Conservation (phyloP, 371 early-diverging fungal genomes). For the Circinella umbellata region DNA sequence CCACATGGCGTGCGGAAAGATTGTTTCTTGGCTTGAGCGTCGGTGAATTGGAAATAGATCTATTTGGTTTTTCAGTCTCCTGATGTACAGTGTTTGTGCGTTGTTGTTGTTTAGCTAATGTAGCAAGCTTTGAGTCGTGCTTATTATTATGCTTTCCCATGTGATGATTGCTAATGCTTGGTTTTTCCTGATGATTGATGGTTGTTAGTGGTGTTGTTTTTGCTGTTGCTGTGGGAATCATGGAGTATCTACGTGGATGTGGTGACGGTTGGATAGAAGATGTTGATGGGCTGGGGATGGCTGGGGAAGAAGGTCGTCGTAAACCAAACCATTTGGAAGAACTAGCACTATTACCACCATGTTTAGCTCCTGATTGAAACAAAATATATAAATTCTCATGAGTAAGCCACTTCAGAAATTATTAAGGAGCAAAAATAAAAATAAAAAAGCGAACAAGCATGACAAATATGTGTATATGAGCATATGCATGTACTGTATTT, state of each 20-base stretch:
- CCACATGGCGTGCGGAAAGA: constrained; percentile 8
- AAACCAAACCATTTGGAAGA: constrained; percentile 6
- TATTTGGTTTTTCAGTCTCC: not conserved
- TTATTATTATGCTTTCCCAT: not conserved
- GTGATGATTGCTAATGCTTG: not conserved
- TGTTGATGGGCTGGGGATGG: constrained; percentile 7
- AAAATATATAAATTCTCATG: no score
- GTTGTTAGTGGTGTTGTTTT: not conserved
- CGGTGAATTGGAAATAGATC: constrained; percentile 9
- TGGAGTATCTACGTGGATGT: constrained; percentile 1
- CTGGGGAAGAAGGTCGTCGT: constrained; percentile 5
- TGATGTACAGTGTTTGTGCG: constrained; percentile 6
- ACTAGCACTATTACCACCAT: not conserved
- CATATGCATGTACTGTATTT: no score
- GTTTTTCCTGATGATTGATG: not conserved
- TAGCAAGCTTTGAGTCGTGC: constrained; percentile 1
- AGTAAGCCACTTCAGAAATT: not conserved
- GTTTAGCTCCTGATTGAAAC: not conserved
- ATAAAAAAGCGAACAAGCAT: not conserved
- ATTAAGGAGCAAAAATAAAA: constrained; percentile 5
- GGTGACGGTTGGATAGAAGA: constrained; percentile 3
- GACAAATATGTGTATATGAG: no score
- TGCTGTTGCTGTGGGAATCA: not conserved
- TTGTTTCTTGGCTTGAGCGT: constrained; percentile 11
- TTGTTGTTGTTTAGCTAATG: constrained; percentile 7